Base-by-base conservation (phyloP, 331 rosid species). In the Erythrophleum ivorense region DNA sequence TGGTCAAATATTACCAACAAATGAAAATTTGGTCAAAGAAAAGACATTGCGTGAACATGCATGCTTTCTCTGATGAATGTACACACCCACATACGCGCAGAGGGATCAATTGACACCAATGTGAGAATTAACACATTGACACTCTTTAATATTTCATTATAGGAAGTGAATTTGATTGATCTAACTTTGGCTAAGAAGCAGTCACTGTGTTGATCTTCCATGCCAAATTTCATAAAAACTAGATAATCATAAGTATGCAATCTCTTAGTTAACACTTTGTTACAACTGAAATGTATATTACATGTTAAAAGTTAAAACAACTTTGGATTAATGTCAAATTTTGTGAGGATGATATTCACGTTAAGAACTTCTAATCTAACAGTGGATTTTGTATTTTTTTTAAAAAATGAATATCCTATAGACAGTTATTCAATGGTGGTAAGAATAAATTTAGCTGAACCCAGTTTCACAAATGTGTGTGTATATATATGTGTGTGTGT, bases 1-100 rank as follows among this genome's bases (percentile, higher is more conserved):
- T 10, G 9, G 65, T 6, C 36, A 24, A 58, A 21, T 58, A 21
- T 58, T 3, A 58, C 34, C 34, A 21, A 58, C 65, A 19, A 24
- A 24, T 58, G 65, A 69, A 68, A 73, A 73, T 6, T 34, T 66
- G 63, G 34, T 82, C 29, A 21, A 16, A 64, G 43, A 9, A 66
- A 60, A 65, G 41, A 50, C 80, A 66, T 66, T 57, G 48, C 54
- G 48, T 2, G 60, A 41, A 45, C 46, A 62, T 43, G 75, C 13
- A 68, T 5, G 71, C 14, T 12, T 31, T 5, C 9, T 46, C 12
- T 46, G 8, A 9, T 46, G 8, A 46, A 9, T 2, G 12, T 12
- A 7, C 8, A 53, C 9, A 53, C 19, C 16, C 7, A 18, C 9
- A 52, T 7, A 52, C 57, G 5, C 15, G 57, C 14, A 52, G 57